These are phyloP conservation scores for Lenzites betulinus DNA, from an alignment of 768 basidiomycete species.

Conservation along the genomic window DNA sequence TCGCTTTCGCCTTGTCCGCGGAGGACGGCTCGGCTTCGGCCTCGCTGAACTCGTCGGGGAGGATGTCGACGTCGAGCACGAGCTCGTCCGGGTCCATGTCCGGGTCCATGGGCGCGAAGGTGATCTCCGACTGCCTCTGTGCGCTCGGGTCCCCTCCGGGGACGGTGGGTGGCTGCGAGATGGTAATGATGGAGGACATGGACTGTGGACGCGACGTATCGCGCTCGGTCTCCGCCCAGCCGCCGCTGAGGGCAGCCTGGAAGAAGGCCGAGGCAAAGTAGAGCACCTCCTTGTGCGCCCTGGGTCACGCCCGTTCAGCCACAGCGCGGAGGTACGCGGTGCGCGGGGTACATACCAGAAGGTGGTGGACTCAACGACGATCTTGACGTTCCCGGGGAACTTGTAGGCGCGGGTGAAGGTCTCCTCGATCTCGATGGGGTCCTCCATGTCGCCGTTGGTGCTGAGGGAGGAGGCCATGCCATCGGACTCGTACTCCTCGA, in stretches of 20 bases:
- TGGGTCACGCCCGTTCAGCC: slow-evolving; percentile 31
- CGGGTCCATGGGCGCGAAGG: slow-evolving; percentile 59
- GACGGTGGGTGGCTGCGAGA: slow-evolving; percentile 69
- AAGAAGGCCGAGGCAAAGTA: slow-evolving; percentile 96
- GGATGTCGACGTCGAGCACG: slow-evolving; percentile 44
- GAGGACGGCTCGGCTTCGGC: slow-evolving; percentile 35
- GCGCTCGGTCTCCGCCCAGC: slow-evolving; percentile 78
- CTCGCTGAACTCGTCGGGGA: slow-evolving; percentile 33
- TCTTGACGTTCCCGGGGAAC: slow-evolving; percentile 88
- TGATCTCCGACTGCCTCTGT: slow-evolving; percentile 54
- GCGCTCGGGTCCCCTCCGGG: slow-evolving; percentile 49
- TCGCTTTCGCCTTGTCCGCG: slow-evolving; percentile 40
- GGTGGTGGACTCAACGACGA: slow-evolving; percentile 83
- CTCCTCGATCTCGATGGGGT: slow-evolving; percentile 73
- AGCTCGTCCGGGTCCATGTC: slow-evolving; percentile 49
- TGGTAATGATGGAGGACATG: slow-evolving; percentile 82
- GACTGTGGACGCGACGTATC: slow-evolving; percentile 69
- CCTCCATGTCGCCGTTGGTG: slow-evolving; percentile 64
- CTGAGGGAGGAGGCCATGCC: slow-evolving; percentile 70
- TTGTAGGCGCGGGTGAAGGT: slow-evolving; percentile 68
- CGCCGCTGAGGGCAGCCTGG: slow-evolving; percentile 85
- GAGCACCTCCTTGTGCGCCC: slow-evolving; percentile 90
- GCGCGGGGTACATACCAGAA: slow-evolving; percentile 69
- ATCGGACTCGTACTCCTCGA: slow-evolving; percentile 72
- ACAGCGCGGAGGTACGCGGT: neutral